Conservation (phyloP, 2,329 filamentous ascomycete genomes). For the Ampelomyces quisqualis region DNA sequence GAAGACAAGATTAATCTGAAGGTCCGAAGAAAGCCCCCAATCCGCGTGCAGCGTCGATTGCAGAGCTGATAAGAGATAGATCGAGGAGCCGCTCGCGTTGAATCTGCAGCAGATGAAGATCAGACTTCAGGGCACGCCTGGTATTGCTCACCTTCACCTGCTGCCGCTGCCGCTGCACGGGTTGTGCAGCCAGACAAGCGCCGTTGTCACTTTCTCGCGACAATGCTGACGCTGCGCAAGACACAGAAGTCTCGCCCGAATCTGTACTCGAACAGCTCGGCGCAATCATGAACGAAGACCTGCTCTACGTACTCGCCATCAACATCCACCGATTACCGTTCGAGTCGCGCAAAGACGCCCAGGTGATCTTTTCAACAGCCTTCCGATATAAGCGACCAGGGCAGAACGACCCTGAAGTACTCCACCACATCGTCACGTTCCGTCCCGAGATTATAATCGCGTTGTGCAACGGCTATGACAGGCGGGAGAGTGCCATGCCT, state of each 20-base stretch:
- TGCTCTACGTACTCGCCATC: conserved; percentile 79
- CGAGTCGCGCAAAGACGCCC: conserved; percentile 92
- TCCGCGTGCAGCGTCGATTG: not conserved
- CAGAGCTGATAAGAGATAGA: not conserved
- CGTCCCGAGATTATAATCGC: conserved; percentile 85
- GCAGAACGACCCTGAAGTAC: conserved; percentile 74
- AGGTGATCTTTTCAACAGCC: conserved; percentile 93
- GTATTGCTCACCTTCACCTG: conserved; percentile 50
- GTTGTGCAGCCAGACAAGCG: not conserved
- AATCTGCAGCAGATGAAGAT: conserved; percentile 89
- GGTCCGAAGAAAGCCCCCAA: conserved; percentile 43
- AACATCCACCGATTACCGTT: conserved; percentile 86
- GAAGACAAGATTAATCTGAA: conserved; percentile 61
- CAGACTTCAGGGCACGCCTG: conserved; percentile 88
- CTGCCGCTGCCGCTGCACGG: not conserved
- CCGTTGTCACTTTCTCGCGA: not conserved
- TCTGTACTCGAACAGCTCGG: conserved; percentile 84
- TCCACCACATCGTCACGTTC: conserved; percentile 85
- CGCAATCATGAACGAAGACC: conserved; percentile 82
- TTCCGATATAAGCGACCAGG: conserved; percentile 81
- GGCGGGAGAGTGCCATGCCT: conserved; percentile 86
- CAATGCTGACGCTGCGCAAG: conserved; percentile 52
- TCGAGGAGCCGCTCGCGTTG: conserved; percentile 60
- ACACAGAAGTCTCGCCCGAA: conserved; percentile 81
- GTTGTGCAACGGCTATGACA: conserved; percentile 84